Evolutionary conservation across 2,329 filamentous ascomycete species (phyloP), one percentile per base, ranked within the genome.

Genomic region (Venturia pyrina): DNA sequence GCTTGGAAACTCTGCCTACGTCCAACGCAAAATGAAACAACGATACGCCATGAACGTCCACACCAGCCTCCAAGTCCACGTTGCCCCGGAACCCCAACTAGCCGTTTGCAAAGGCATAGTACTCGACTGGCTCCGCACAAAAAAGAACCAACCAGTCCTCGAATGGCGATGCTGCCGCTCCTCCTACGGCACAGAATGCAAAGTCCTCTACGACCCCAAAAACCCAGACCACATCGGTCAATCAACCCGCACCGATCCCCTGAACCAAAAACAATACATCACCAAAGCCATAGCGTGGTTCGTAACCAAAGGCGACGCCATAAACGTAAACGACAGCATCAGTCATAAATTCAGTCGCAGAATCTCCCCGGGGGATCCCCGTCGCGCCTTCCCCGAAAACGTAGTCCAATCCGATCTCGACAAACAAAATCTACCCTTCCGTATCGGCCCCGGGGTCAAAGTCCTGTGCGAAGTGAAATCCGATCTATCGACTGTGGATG

Each of bases 51-150:
- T 60, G 5, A 67, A 69, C 34, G 65, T 66, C 0, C 71, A 65
- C 37, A 70, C 24, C 17, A 69, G 66, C 1, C 70, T 76, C 24
- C 69, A 65, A 28, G 71, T 77, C 0, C 70, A 75, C 4, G 72
- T 77, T 19, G 73, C 75, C 1, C 78, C 79, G 10, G 82, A 85
- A 59, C 82, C 83, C 0, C 81, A 84, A 65, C 79, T 85, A 0
- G 81, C 82, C 5, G 82, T 85, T 1, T 81, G 82, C 53, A 82
- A 82, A 67, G 82, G 83, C 0, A 72, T 84, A 2, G 78, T 85
- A 1, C 74, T 79, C 2, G 81, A 85, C 62, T 76, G 81, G 13
- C 73, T 83, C n/a, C 79, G 82, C 53, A 80, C 77, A 74, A 82
- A 5, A 75, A 77, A 0, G 76, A 76, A 73, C 1, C 72, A 74